Evolutionary conservation across 768 basidiomycete species (phyloP).

Genomic region (Fibroporia radiculosa): DNA sequence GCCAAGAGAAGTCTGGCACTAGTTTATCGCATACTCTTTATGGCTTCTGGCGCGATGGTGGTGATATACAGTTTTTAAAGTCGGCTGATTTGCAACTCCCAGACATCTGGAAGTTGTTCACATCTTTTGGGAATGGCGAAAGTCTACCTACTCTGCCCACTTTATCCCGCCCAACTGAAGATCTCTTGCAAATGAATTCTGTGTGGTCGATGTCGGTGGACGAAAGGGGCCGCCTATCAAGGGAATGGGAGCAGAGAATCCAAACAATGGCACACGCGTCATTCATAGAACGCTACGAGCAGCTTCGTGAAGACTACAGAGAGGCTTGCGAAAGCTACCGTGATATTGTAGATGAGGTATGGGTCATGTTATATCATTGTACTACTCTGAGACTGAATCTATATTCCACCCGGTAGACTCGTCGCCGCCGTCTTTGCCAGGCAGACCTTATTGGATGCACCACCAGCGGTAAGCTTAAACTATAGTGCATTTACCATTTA

Average conservation of each 20-base stretch:
- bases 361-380: constrained; percentile 6
- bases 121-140: no score
- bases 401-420: constrained; percentile 35
- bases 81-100: background rate
- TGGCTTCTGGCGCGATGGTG: background rate
- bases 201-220: background rate
- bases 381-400: background rate
- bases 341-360: constrained; percentile 46
- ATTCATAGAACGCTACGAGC: constrained; percentile 34
- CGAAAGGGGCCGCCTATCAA: background rate
- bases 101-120: no score
- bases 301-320: constrained; percentile 31
- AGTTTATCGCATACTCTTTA: background rate
- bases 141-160: no score
- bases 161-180: no score
- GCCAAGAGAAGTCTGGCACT: background rate
- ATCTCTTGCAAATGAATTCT: no score
- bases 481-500: background rate
- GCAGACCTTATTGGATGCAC: constrained; percentile 70
- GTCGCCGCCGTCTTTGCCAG: constrained; percentile 42
- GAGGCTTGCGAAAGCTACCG: constrained; percentile 29
- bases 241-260: background rate
- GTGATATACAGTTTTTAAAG: background rate
- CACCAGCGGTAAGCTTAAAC: constrained; percentile 46
- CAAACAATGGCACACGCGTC: constrained; percentile 13